phyloP scores from a whole-genome alignment of 805 yeast genomes.

The Metschnikowia aberdeeniae region DNA sequence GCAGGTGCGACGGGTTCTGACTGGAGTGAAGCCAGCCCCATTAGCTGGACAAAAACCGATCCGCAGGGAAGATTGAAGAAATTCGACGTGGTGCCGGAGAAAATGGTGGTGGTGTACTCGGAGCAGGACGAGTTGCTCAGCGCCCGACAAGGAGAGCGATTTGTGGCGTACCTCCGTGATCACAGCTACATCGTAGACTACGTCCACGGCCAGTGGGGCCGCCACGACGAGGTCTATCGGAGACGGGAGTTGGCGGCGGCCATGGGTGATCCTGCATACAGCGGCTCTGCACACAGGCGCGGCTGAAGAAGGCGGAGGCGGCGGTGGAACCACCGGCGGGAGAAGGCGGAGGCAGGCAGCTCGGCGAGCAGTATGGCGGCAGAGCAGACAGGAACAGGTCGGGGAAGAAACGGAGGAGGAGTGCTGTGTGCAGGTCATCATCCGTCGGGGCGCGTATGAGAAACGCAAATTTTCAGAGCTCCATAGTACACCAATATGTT shows the following conservation, averaged over 20 bases:
- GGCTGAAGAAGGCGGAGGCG: neutral
- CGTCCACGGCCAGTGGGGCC: conserved; percentile 43
- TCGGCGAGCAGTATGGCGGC: neutral
- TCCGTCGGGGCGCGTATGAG: neutral
- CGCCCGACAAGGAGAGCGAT: conserved; percentile 43
- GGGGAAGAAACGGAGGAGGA: neutral
- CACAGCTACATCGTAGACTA: conserved; percentile 9
- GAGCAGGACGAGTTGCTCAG: conserved; percentile 62
- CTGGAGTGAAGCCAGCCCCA: conserved; percentile 24
- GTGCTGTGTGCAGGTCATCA: conserved; percentile 8
- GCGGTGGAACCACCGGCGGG: no score
- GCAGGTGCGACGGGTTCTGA: conserved; percentile 6
- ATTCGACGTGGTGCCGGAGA: conserved; percentile 5
- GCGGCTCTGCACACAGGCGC: neutral
- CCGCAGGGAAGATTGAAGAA: neutral
- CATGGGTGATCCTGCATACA: neutral
- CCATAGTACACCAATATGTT: conserved; percentile 21
- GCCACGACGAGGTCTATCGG: conserved; percentile 62
- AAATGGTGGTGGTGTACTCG: conserved; percentile 53
- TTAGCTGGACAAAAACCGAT: conserved; percentile 13
- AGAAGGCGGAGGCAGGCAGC: no score
- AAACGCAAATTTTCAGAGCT: conserved; percentile 12
- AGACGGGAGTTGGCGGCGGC: conserved; percentile 33
- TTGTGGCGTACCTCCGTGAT: conserved; percentile 32
- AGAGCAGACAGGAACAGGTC: neutral